Evolutionary conservation across 768 basidiomycete species (phyloP), one percentile per base, ranked within the genome.

Genomic region (Hemileccinum impolitum): DNA sequence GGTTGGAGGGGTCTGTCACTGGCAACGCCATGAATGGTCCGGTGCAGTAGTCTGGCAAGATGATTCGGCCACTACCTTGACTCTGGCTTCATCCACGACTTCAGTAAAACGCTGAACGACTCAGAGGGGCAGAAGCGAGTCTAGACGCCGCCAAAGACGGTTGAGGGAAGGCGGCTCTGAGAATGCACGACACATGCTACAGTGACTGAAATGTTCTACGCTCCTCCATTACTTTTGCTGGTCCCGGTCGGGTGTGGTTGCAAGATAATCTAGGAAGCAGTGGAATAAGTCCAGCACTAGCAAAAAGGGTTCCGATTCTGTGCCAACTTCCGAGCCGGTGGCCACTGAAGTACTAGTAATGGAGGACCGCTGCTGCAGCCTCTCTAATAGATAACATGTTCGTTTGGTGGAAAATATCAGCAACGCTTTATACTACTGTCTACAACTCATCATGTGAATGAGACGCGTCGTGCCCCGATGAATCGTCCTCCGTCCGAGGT

Each of bases 391-490:
- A 23, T 23, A 23, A 23, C 23, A 6, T 23, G 6, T 23, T 23
- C 23, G 23, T 23, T 23, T 23, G 23, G 23, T 23, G 23, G 3
- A 23, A 23, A 23, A 23, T 23, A n/a, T n/a, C n/a, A n/a, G n/a
- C n/a, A n/a, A n/a, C n/a, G n/a, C n/a, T 36, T 35, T 44, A 49
- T 36, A 17, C n/a, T 19, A 37, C 19, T 10, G 18, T 38, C 45
- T 61, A 63, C 37, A 63, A 10, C 37, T 63, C 62, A 38, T 63
- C 62, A 19, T 55, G 62, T 4, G 40, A 15, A 30, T 7, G 31
- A 13, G 50, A 41, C 1, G 18, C 12, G 11, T 48, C 38, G 11
- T 39, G 15, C 11, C 1, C 47, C 34, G 19, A 30, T 2, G 34
- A 15, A 14, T 50, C 40, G 25, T 21, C 39, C 38, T 47, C 35